Percentiles rank a stretch among this genome's conserved stretches.
Conservation (phyloP, 257 asterid genomes). For the Nicotiana undulata region DNA sequence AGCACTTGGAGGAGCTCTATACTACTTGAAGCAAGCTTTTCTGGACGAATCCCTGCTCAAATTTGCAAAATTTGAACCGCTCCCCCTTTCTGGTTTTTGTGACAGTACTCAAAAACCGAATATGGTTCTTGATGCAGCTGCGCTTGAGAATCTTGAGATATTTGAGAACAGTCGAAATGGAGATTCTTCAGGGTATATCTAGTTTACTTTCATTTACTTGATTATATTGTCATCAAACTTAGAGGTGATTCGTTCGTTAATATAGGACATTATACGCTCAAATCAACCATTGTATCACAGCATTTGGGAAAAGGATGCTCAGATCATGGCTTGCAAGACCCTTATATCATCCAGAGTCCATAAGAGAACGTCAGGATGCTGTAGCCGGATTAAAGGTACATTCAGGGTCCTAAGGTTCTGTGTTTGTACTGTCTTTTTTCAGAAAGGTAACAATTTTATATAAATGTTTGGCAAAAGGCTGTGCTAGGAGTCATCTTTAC, state of each 20-base stretch:
- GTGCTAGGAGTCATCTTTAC: too few relatives aligned
- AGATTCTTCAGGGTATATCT: conserved; percentile 72
- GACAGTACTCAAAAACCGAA: conserved; percentile 53
- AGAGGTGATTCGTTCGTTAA: not conserved
- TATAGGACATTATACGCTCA: conserved; percentile 80
- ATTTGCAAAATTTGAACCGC: conserved; percentile 84
- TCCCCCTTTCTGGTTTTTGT: conserved; percentile 71
- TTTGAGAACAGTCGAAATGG: conserved; percentile 92
- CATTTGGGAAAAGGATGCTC: conserved; percentile 89
- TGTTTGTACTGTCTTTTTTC: not conserved
- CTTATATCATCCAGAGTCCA: conserved; percentile 57
- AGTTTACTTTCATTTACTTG: conserved; percentile 6
- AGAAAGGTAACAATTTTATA: too few relatives aligned
- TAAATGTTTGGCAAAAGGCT: too few relatives aligned
- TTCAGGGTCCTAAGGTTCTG: conserved; percentile 17
- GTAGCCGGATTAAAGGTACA: conserved; percentile 73
- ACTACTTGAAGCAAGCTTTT: conserved; percentile 84
- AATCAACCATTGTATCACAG: conserved; percentile 78
- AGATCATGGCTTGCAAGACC: conserved; percentile 95
- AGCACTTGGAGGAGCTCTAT: conserved; percentile 88
- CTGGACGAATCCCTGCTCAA: conserved; percentile 77
- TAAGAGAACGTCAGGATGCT: conserved; percentile 92
- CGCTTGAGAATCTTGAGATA: conserved; percentile 91
- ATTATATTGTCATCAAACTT: not conserved
- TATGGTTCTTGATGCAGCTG: conserved; percentile 94